Conservation (phyloP, 106 monocot genomes). For the Iris macrosiphon region DNA sequence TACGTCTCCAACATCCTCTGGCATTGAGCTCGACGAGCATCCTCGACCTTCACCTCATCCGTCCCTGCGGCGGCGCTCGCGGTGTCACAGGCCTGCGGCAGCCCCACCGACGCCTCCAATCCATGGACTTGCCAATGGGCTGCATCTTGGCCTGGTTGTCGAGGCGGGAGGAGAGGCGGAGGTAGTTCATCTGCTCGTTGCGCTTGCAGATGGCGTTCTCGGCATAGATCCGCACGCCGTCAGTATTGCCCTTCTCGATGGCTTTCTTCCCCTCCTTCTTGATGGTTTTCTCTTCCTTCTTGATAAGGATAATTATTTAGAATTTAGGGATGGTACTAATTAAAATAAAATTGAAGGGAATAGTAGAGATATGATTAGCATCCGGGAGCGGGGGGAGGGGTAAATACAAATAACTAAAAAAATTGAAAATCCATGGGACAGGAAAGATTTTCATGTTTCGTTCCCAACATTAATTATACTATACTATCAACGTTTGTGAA, state of each 20-base stretch:
- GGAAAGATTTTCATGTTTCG: no score
- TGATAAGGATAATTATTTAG: no score
- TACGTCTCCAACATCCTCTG: conserved; percentile 15
- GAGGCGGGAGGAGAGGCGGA: conserved; percentile 29
- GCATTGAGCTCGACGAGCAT: conserved; percentile 26
- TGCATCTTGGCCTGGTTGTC: conserved; percentile 33
- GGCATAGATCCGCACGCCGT: conserved; percentile 28
- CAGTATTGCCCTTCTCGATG: conserved; percentile 18
- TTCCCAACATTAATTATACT: no score
- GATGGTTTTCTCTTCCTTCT: conserved; percentile 29
- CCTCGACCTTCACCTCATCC: conserved; percentile 25
- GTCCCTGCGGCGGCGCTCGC: conserved; percentile 13
- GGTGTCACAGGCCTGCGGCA: conserved; percentile 24
- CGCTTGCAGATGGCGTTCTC: conserved; percentile 32
- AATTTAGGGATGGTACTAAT: no score
- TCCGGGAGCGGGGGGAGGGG: no score
- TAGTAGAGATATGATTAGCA: no score
- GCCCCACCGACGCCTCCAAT: conserved; percentile 34
- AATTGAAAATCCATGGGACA: no score
- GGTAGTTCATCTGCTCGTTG: conserved; percentile 37
- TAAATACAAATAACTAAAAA: no score
- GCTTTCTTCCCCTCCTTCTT: conserved; percentile 25
- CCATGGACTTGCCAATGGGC: conserved; percentile 33
- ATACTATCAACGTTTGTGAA: no score
- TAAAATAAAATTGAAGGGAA: no score